Percentiles rank a stretch among this genome's conserved stretches.
These are phyloP conservation scores for Podila horticola DNA, from an alignment of 192 early-diverging fungal genomes.

Conservation along the genomic window DNA sequence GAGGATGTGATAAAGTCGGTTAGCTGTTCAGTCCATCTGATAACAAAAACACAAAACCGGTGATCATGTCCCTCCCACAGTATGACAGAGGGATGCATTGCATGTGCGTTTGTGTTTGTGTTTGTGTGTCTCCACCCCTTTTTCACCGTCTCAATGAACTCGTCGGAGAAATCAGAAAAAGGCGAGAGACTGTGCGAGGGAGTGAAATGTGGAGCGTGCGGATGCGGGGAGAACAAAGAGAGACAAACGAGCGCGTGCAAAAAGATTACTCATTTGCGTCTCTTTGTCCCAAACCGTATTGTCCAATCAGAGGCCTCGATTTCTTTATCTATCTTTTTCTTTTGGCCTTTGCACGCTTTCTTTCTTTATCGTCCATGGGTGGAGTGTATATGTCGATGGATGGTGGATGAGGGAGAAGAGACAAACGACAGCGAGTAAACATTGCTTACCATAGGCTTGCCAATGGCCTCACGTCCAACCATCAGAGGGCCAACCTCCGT, in stretches of 20 bases:
- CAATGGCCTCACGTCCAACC: constrained; percentile 80
- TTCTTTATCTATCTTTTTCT: constrained; percentile 24
- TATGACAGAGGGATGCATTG: no score
- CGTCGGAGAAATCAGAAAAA: no score
- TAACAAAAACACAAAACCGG: not conserved
- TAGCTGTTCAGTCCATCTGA: not conserved
- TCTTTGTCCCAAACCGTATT: not conserved
- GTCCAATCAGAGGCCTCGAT: constrained; percentile 21
- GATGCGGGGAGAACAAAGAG: not conserved
- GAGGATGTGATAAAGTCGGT: not conserved
- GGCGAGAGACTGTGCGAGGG: no score
- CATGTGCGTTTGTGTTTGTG: no score
- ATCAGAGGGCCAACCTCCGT: constrained; percentile 89
- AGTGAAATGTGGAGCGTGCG: not conserved
- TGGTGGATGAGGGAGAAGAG: not conserved
- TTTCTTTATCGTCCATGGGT: not conserved
- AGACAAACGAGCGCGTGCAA: not conserved
- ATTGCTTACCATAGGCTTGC: constrained; percentile 80
- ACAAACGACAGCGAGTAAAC: not conserved
- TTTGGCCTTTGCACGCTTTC: not conserved
- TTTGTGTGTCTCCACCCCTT: no score
- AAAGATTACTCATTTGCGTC: constrained; percentile 31
- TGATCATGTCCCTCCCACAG: no score
- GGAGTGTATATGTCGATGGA: no score
- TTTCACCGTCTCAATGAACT: no score